Conservation (phyloP, 208 protist genomes). For the Crithidia expoeki region DNA sequence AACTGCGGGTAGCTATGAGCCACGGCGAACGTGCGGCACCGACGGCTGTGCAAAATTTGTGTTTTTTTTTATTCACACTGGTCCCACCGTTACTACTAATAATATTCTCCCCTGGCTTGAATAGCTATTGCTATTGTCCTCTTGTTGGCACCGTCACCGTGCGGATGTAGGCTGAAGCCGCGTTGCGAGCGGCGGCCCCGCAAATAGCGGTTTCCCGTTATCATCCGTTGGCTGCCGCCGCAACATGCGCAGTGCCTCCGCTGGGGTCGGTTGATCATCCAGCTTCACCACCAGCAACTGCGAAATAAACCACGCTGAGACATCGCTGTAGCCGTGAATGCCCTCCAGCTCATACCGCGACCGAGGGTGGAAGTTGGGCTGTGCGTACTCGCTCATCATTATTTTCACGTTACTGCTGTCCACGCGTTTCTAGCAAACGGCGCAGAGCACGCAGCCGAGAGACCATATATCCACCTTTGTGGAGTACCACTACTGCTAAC, state of each 20-base stretch:
- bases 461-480: constrained; percentile 98
- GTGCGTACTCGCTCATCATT: constrained; percentile 65
- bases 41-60: too few species aligned
- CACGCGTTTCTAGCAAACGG: constrained; percentile 57
- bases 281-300: constrained; percentile 48
- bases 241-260: constrained; percentile 44
- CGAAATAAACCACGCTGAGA: constrained; percentile 43
- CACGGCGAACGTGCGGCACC: not conserved
- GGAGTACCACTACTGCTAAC: constrained; percentile 93
- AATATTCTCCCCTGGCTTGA: not conserved
- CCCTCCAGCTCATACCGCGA: constrained; percentile 45
- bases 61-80: too few species aligned
- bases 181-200: constrained; percentile 7
- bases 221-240: constrained; percentile 12
- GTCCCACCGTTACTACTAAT: too few species aligned
- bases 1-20: not conserved
- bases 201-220: not conserved
- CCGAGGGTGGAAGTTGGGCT: constrained; percentile 43
- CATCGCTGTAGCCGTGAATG: constrained; percentile 58
- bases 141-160: not conserved
- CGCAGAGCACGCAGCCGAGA: constrained; percentile 96
- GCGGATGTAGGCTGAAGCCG: not conserved
- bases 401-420: constrained; percentile 60
- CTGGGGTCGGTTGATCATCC: constrained; percentile 38
- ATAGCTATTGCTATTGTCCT: not conserved